These are phyloP conservation scores for Mucor mucedo DNA, from an alignment of 371 early-diverging fungal genomes.

Conservation along the genomic window DNA sequence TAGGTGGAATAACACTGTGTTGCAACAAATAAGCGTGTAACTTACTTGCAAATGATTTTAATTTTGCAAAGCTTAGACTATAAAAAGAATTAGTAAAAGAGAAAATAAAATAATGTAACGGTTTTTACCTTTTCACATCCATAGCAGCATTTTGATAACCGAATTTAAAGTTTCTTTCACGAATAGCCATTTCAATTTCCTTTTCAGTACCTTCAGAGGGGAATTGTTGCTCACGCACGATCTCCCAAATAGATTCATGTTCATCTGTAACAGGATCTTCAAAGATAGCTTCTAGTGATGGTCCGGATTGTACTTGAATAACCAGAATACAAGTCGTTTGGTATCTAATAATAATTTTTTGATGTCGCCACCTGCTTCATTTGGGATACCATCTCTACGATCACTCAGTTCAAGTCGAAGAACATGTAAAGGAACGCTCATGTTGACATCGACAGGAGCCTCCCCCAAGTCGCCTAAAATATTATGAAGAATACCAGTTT, in stretches of 20 bases:
- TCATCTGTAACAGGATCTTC: conserved; percentile 72
- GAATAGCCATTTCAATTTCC: conserved; percentile 31
- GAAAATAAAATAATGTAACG: too few species aligned
- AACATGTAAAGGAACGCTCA: conserved; percentile 60
- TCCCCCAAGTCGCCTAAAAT: conserved; percentile 84
- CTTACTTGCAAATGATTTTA: conserved; percentile 45
- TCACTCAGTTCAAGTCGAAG: conserved; percentile 76
- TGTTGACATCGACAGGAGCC: conserved; percentile 68
- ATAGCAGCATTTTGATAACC: conserved; percentile 33
- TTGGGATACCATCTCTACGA: conserved; percentile 65
- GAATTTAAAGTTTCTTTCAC: conserved; percentile 35
- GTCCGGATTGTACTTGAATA: conserved; percentile 85
- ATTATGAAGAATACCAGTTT: conserved; percentile 78
- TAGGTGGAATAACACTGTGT: conserved; percentile 39
- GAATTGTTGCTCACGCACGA: conserved; percentile 58
- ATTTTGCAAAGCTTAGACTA: conserved; percentile 45
- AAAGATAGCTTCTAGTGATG: conserved; percentile 82
- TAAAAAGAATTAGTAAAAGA: background rate
- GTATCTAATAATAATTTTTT: conserved; percentile 90
- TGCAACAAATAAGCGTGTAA: conserved; percentile 43
- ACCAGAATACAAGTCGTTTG: conserved; percentile 88
- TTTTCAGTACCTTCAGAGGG: conserved; percentile 32
- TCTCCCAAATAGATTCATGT: conserved; percentile 77
- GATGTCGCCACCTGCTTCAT: conserved; percentile 62
- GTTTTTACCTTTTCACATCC: conserved; percentile 32